Evolutionary conservation across 179 eudicot genomes (phyloP), one percentile per base, ranked within the genome.

Genomic region (Corrigiola litoralis): DNA sequence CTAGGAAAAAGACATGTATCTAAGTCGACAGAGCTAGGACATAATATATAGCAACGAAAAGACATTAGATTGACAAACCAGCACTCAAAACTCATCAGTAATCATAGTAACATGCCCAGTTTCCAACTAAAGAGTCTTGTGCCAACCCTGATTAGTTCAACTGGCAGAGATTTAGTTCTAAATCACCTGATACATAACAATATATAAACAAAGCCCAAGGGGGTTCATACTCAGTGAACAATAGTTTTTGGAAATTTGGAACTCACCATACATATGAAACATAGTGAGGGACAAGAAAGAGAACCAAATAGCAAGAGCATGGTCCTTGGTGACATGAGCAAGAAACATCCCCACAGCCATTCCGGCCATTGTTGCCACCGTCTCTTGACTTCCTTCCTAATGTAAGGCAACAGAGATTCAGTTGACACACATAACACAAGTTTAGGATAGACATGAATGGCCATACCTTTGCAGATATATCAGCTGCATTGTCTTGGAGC

Each of bases 361-460:
- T 61, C 99, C 99, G 65, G 81, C 66, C 95, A 94, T 94, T 41
- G 99, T 94, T 63, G 99, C 99, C 58, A 91, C 77, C 0, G 97
- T 91, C 81, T 94, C 99, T 80, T 94, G 99, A 75, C 99, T 94
- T 71, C 99, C 99, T 82, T 94, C 99, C 99, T 94, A 52, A 59
- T 54, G 65, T 28, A 64, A 48, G 75, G 40, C 63, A 66, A 40
- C 18, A 41, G 56, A 28, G 48, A 4, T 51, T 61, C 48, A 44
- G 60, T 72, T 56, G 56, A 62, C 38, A 65, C 47, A 40, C 52
- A 13, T 46, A 21, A 49, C 29, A 55, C 14, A 46, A 48, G 49
- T 48, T 17, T 27, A 47, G 12, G 2, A 64, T 21, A 7, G 17
- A 38, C 49, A 54, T 33, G 36, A 9, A 63, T 38, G 47, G 27